Percentiles rank a stretch among this genome's conserved stretches.
These are phyloP conservation scores for Penicillium decumbens DNA, from an alignment of 2,329 filamentous ascomycete genomes.

Conservation along the genomic window DNA sequence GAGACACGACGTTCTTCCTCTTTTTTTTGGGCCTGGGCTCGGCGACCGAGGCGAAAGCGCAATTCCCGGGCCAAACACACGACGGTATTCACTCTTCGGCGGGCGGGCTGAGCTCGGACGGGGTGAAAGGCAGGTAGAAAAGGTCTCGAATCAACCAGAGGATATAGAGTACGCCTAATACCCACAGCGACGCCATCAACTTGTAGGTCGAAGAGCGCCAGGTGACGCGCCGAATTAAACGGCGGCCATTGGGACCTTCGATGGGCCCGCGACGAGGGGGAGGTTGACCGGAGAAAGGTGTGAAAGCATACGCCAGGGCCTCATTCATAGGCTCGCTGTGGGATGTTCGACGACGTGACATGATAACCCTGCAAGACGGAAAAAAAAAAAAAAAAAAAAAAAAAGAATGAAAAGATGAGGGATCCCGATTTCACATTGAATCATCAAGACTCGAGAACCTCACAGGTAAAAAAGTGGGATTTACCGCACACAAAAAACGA, in stretches of 20 bases:
- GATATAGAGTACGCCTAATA: slow-evolving; percentile 39
- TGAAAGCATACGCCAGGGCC: slow-evolving; percentile 34
- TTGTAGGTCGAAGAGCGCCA: slow-evolving; percentile 44
- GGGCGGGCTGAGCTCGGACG: slow-evolving; percentile 18
- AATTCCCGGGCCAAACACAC: background rate
- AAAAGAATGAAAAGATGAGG: background rate
- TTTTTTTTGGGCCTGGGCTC: too few species aligned
- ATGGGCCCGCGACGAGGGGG: slow-evolving; percentile 35
- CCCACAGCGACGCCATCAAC: slow-evolving; percentile 40
- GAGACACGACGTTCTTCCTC: too few species aligned
- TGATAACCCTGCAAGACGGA: slow-evolving; percentile 9
- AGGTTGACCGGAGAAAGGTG: slow-evolving; percentile 19
- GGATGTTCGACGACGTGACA: slow-evolving; percentile 38
- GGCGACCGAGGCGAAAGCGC: background rate
- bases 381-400: too few species aligned
- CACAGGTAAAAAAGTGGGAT: background rate
- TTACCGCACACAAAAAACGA: background rate
- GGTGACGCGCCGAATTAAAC: slow-evolving; percentile 39
- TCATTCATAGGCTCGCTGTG: slow-evolving; percentile 37
- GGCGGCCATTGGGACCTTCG: slow-evolving; percentile 39
- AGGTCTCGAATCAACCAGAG: slow-evolving; percentile 40
- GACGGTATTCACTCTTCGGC: slow-evolving; percentile 1
- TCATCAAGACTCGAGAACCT: background rate
- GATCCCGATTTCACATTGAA: background rate
- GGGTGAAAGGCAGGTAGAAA: slow-evolving; percentile 35